Percentiles rank a stretch among this genome's conserved stretches.
phyloP scores from a whole-genome alignment of 805 yeast species.

The Hanseniaspora clermontiae region DNA sequence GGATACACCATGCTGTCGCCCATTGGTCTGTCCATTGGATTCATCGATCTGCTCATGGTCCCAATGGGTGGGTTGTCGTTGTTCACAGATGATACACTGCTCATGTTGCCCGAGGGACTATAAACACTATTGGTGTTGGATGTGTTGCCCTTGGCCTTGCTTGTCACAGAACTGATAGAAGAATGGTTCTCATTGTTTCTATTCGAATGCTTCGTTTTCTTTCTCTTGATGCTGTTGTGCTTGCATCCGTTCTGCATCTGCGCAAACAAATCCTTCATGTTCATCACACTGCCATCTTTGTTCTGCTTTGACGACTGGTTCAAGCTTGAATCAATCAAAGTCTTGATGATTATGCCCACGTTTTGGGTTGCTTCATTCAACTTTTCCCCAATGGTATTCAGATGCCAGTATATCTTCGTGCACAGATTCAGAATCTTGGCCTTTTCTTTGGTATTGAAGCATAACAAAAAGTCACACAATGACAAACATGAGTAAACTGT shows the following conservation, averaged over 20 bases:
- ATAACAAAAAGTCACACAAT: constrained; percentile 35
- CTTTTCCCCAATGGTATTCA: constrained; percentile 44
- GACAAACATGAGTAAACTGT: constrained; percentile 44
- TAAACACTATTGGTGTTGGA: neutral
- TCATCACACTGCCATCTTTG: neutral
- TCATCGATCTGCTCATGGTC: neutral
- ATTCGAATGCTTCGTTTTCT: constrained; percentile 1
- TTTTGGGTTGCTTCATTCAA: constrained; percentile 49
- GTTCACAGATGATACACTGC: neutral
- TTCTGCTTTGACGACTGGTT: constrained; percentile 18
- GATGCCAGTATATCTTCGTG: constrained; percentile 45
- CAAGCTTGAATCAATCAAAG: constrained; percentile 36
- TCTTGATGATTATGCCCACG: constrained; percentile 42
- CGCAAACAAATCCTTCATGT: constrained; percentile 14
- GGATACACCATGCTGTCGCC: neutral
- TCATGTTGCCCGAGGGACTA: neutral
- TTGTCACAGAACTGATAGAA: constrained; percentile 14
- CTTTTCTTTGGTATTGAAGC: constrained; percentile 31
- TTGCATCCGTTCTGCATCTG: constrained; percentile 16
- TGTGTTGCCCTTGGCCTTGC: constrained; percentile 12
- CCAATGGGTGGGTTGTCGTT: neutral
- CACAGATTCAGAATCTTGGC: constrained; percentile 35
- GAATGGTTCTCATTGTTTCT: constrained; percentile 15
- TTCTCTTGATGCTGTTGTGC: constrained; percentile 15
- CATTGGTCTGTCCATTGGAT: neutral